These are phyloP conservation scores for Cercophora sp. DNA, from an alignment of 495 filamentous ascomycete species.

Conservation along the genomic window DNA sequence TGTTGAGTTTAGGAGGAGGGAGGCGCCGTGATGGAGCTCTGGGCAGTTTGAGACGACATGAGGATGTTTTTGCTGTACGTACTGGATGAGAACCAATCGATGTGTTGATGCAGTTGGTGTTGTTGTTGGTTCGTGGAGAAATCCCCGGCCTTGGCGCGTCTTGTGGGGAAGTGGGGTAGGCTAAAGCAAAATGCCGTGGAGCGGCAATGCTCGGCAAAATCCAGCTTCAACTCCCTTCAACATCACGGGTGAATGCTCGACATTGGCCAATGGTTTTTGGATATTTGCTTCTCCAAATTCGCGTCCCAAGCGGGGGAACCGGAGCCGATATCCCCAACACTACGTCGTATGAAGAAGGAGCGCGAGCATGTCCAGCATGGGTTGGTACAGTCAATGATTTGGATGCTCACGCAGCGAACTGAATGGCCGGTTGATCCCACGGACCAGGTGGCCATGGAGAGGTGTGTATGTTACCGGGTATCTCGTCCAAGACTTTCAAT, in stretches of 20 bases:
- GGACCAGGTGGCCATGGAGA: too few species aligned
- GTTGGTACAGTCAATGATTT: too few species aligned
- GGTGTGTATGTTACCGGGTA: too few species aligned
- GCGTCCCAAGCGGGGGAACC: not conserved
- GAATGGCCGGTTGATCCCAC: too few species aligned
- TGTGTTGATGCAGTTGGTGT: too few species aligned
- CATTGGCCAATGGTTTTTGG: not conserved
- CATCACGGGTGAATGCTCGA: not conserved
- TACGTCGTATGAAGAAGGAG: not conserved
- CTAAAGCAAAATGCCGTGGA: not conserved
- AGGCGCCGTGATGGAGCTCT: too few species aligned
- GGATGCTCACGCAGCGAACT: too few species aligned
- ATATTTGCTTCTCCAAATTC: not conserved
- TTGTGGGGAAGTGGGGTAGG: constrained; percentile 2
- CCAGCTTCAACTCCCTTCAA: not conserved
- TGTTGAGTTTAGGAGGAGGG: constrained; percentile 49
- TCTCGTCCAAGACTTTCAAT: too few species aligned
- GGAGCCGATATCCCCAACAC: not conserved
- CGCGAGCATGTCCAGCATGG: too few species aligned
- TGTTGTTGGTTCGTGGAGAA: constrained; percentile 2
- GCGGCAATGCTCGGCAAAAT: not conserved
- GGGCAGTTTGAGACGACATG: too few species aligned
- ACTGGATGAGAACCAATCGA: too few species aligned
- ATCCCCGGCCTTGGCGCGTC: not conserved
- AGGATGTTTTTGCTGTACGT: too few species aligned